phyloP scores from a whole-genome alignment of 2,329 filamentous ascomycete species.

The Tympanopsis confertula region DNA sequence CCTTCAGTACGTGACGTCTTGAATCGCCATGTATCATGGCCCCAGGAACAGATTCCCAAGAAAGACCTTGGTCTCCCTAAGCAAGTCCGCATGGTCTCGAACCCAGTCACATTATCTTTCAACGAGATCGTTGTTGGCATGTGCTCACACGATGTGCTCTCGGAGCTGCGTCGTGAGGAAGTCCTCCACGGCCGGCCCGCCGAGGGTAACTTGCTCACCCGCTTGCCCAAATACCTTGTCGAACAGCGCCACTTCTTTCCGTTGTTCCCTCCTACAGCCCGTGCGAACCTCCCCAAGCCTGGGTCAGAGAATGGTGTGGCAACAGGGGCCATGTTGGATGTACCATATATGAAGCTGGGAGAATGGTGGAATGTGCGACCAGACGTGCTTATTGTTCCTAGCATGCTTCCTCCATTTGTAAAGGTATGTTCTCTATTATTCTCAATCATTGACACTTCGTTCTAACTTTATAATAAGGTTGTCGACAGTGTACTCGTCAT shows the following conservation, averaged over 20 bases:
- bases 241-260: conserved; percentile 89
- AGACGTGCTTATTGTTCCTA: conserved; percentile 75
- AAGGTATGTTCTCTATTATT: conserved; percentile 47
- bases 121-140: conserved; percentile 80
- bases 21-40: conserved; percentile 71
- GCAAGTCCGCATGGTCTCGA: conserved; percentile 66
- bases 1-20: conserved; percentile 77
- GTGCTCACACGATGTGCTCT: conserved; percentile 73
- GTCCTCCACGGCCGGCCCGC: conserved; percentile 41
- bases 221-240: conserved; percentile 68
- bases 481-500: conserved; percentile 81
- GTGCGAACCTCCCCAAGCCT: conserved; percentile 54
- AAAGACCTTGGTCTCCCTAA: conserved; percentile 72
- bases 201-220: conserved; percentile 51
- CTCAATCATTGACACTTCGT: background rate
- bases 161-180: conserved; percentile 70
- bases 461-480: conserved; percentile 41
- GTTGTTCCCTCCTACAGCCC: conserved; percentile 68
- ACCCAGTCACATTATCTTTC: conserved; percentile 77
- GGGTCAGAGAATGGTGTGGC: conserved; percentile 46
- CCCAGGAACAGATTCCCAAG: conserved; percentile 38
- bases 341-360: conserved; percentile 74
- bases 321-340: conserved; percentile 69
- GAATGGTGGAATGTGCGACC: conserved; percentile 82
- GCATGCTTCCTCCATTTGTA: conserved; percentile 72